Percentiles rank a stretch among this genome's conserved stretches.
These are phyloP conservation scores for Euphorbia peplus DNA, from an alignment of 345 rosid species.

Conservation along the genomic window DNA sequence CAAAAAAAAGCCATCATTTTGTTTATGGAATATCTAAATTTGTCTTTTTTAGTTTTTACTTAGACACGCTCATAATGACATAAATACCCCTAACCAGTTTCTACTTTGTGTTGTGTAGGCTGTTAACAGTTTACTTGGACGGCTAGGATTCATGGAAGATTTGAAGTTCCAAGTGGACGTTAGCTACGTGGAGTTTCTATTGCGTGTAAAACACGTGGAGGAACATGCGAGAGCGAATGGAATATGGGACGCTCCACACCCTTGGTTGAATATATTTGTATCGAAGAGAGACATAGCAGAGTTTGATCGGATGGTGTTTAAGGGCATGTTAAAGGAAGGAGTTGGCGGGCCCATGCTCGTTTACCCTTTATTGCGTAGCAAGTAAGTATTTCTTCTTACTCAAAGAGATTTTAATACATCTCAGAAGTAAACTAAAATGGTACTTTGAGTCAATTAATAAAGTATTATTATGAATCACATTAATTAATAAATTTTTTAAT, in stretches of 20 bases:
- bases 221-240: constrained; percentile 56
- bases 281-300: constrained; percentile 51
- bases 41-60: neutral
- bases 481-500: too few relatives aligned
- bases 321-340: constrained; percentile 57
- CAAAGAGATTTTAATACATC: too few relatives aligned
- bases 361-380: constrained; percentile 81
- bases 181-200: constrained; percentile 61
- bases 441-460: too few relatives aligned
- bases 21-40: constrained; percentile 35
- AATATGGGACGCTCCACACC: constrained; percentile 87
- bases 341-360: constrained; percentile 88
- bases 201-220: constrained; percentile 67
- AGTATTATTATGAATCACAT: too few relatives aligned
- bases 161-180: constrained; percentile 60
- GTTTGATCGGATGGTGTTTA: constrained; percentile 71
- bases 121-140: constrained; percentile 46
- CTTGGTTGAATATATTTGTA: constrained; percentile 87
- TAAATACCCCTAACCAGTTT: constrained; percentile 23
- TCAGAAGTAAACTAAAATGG: too few relatives aligned
- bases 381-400: constrained; percentile 41
- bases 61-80: constrained; percentile 16
- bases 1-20: constrained; percentile 45
- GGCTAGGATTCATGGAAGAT: constrained; percentile 45
- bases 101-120: constrained; percentile 24